Evolutionary conservation across 2,329 filamentous ascomycete species (phyloP), one percentile per base, ranked within the genome.

Genomic region (Clarireedia monteithiana): DNA sequence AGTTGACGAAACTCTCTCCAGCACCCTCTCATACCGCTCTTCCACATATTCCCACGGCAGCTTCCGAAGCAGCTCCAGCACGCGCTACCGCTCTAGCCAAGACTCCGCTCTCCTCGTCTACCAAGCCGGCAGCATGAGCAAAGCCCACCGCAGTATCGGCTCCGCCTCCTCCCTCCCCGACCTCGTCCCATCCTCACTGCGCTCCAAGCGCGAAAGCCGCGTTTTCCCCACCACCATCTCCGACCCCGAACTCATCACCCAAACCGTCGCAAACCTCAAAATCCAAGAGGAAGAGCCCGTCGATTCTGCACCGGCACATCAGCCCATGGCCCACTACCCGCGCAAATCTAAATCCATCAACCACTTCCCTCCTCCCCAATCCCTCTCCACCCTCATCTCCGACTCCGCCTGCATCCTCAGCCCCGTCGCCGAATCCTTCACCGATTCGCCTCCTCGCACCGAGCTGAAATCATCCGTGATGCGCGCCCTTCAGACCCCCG

Each of bases 101-200:
- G 67, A 69, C 52, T 67, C 66, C 2, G 56, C 62, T 38, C 53
- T 62, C n/a, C 42, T 67, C 9, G 23, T 50, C 17, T 55, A 50
- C 26, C 53, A 55, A 30, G 59, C 64, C 45, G 58, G 60, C 30
- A 59, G 50, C 27, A 44, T 63, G 10, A 60, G 48, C 30, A 55
- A 60, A 44, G 56, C 57, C 20, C 65, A 69, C 47, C 62, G 62
- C 40, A 68, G 65, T 40, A 58, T 63, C 7, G 58, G 59, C 17
- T 68, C 66, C 5, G 58, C 62, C 6, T 64, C 64, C 14, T 68
- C 67, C 12, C 60, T 69, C n/a, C 67, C 67, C n/a, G 67, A 69
- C 46, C 61, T 69, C 12, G 60, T 68, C 20, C 62, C 63, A 23
- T 67, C 66, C 2, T 52, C 48, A 12, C 54, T 59, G 17, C 59